phyloP scores from a whole-genome alignment of 345 rosid species.

The Moricandia arvensis region DNA sequence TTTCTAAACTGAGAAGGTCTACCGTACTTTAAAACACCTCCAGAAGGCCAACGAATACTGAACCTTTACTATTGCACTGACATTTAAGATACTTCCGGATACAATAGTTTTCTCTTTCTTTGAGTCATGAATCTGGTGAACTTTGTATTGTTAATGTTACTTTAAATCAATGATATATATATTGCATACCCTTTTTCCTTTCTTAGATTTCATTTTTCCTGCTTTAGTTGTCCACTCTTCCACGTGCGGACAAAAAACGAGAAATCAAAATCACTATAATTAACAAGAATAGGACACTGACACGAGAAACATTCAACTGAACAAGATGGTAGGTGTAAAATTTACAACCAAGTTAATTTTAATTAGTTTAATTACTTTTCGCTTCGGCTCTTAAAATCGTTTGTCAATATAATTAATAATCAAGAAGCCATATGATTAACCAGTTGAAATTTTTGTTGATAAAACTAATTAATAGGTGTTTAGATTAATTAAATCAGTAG shows the following conservation, averaged over 20 bases:
- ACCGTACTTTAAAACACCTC: too few relatives aligned
- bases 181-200: conserved; percentile 23
- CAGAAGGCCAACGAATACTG: too few relatives aligned
- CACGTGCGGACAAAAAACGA: conserved; percentile 21
- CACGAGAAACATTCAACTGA: conserved; percentile 24
- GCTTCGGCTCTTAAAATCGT: neutral
- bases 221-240: conserved; percentile 16
- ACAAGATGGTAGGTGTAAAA: conserved; percentile 32
- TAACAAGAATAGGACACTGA: conserved; percentile 22
- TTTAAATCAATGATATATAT: conserved; percentile 30
- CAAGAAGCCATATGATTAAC: neutral
- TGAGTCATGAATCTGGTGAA: conserved; percentile 22
- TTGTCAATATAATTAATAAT: neutral
- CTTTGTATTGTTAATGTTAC: conserved; percentile 30
- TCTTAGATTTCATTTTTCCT: conserved; percentile 5
- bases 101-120: neutral
- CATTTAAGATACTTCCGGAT: too few relatives aligned
- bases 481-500: neutral
- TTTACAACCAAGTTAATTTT: conserved; percentile 18
- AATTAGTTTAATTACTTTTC: neutral
- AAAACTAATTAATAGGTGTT: neutral
- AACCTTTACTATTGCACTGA: too few relatives aligned
- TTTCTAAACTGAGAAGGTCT: too few relatives aligned
- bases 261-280: conserved; percentile 29
- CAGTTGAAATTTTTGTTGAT: neutral